Evolutionary conservation across 306 rosid genomes (phyloP), one percentile per base, ranked within the genome.

Genomic region (Mimosa pudica): DNA sequence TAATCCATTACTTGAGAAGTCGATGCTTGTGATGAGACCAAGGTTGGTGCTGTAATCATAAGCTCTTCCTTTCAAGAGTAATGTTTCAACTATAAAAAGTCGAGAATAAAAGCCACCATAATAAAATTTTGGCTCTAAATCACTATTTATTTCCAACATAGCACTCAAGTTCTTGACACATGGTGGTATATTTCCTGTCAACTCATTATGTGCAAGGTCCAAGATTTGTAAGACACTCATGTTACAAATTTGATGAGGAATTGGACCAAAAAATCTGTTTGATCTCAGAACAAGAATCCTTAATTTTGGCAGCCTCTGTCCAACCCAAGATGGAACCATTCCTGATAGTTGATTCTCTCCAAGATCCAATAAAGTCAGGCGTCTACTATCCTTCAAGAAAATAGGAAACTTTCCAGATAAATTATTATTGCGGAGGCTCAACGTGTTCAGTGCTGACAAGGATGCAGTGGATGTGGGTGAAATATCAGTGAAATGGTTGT

Each of bases 231-330:
- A 8, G 11, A 7, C 10, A 57, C 12, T 18, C 63, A 57, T 57
- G 32, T 17, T 2, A 17, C 63, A 57, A 7, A 57, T 8, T 30
- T 61, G 67, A 61, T 10, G 67, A 10, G 67, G 35, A 61, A 61
- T 10, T 61, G 67, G 52, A 17, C 73, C 67, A 61, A 2, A 61
- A 1, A 61, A 9, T 30, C 11, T 30, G 41, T 61, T 61, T 10
- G 67, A 77, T 51, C 82, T 17, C 4, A 82, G 79, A 18, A 81
- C 33, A 62, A 82, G 79, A 61, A 82, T 77, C 72, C 52, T 77
- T 44, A 77, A 71, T 55, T 11, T 42, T 24, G 14, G 33, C 12
- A 71, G 13, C 6, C 60, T 57, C 20, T 57, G 18, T 18, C 63
- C 63, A 57, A 57, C 11, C 63, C 63, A 57, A 16, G 63, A n/a